Conservation (phyloP, 768 basidiomycete species). For the Psilocybe tampanensis region DNA sequence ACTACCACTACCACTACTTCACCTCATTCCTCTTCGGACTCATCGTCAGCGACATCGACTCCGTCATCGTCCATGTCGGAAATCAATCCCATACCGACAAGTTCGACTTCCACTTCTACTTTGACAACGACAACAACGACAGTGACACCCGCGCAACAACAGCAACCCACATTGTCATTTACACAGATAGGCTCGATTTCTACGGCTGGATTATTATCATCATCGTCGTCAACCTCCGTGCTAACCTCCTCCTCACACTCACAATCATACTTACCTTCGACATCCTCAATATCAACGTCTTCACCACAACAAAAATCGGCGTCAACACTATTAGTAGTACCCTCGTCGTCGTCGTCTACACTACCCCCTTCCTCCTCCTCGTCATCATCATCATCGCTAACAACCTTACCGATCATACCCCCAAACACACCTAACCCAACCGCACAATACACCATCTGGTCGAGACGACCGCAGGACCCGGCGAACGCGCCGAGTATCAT, state of each 20-base stretch:
- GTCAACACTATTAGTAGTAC: no score
- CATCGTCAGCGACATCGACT: no score
- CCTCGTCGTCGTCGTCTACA: not conserved
- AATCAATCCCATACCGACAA: no score
- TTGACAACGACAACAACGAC: conserved; percentile 1
- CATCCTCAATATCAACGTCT: not conserved
- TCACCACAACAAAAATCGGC: no score
- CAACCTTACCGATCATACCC: not conserved
- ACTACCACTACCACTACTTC: no score
- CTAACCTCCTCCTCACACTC: no score
- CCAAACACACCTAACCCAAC: conserved; percentile 11
- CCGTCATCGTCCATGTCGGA: no score
- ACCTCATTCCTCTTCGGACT: no score
- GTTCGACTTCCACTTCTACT: not conserved
- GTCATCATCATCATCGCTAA: not conserved
- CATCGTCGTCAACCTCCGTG: not conserved
- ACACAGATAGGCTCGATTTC: conserved; percentile 32
- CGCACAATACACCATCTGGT: conserved; percentile 66
- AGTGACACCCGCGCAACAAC: no score
- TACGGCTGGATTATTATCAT: not conserved
- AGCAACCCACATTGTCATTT: conserved; percentile 20
- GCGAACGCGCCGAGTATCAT: conserved; percentile 68
- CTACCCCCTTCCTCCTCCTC: not conserved
- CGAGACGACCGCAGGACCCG: conserved; percentile 68
- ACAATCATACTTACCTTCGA: not conserved